These are phyloP conservation scores for Nitzschia palea DNA, from an alignment of 108 stramenopile species.

Conservation along the genomic window DNA sequence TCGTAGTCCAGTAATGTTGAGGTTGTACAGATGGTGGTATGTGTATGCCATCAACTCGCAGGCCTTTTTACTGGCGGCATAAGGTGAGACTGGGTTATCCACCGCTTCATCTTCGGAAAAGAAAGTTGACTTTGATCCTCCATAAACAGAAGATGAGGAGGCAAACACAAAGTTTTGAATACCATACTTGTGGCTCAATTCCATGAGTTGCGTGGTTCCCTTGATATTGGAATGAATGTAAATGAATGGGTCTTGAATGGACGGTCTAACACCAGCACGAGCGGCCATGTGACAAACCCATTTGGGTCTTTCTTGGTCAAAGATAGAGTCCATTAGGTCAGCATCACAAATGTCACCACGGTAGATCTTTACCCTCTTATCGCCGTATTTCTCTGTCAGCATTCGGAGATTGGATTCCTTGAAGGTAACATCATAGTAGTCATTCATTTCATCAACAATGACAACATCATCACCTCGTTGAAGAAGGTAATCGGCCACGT, in stretches of 20 bases:
- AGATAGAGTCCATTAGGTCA: slow-evolving; percentile 65
- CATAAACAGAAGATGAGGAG: slow-evolving; percentile 87
- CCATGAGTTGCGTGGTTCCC: slow-evolving; percentile 87
- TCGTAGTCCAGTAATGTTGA: slow-evolving; percentile 84
- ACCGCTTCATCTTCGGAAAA: slow-evolving; percentile 91
- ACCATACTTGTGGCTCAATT: slow-evolving; percentile 62
- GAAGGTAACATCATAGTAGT: slow-evolving; percentile 93
- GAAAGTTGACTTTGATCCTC: slow-evolving; percentile 78
- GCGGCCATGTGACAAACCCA: slow-evolving; percentile 95
- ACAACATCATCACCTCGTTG: slow-evolving; percentile 94
- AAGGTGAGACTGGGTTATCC: slow-evolving; percentile 79
- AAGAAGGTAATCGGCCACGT: slow-evolving; percentile 82
- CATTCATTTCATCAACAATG: slow-evolving; percentile 97
- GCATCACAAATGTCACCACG: slow-evolving; percentile 93
- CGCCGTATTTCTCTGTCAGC: slow-evolving; percentile 50
- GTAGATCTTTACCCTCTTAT: slow-evolving; percentile 59
- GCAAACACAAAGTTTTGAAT: slow-evolving; percentile 90
- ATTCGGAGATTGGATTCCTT: slow-evolving; percentile 88
- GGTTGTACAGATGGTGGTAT: slow-evolving; percentile 87
- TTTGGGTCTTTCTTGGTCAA: slow-evolving; percentile 56
- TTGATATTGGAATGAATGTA: slow-evolving; percentile 92
- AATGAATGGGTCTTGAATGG: slow-evolving; percentile 90
- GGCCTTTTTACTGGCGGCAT: slow-evolving; percentile 77
- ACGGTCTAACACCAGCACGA: slow-evolving; percentile 87
- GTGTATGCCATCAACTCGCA: slow-evolving; percentile 91